Conservation (phyloP, 169 alveolate species). For the Plasmodium adleri region DNA sequence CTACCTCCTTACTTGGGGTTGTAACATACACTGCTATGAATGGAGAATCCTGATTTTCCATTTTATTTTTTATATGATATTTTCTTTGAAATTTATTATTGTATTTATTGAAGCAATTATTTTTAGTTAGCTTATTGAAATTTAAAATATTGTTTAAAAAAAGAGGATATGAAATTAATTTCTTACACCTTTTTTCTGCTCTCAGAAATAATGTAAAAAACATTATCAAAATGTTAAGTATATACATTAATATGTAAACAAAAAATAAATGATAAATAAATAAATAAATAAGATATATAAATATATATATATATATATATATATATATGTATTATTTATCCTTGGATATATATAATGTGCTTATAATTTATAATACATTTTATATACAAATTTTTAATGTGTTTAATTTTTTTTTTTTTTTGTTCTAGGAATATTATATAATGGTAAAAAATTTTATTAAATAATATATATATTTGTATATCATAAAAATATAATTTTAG, state of each 20-base stretch:
- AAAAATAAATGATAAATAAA: background rate
- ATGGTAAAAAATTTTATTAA: too few species aligned
- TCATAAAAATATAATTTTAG: too few species aligned
- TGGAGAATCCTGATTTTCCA: conserved; percentile 1
- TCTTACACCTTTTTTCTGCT: conserved; percentile 26
- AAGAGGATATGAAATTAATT: conserved; percentile 11
- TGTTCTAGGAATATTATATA: too few species aligned
- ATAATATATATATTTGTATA: too few species aligned
- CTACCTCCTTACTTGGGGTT: conserved; percentile 66
- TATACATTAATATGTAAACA: conserved; percentile 26
- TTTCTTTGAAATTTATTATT: background rate
- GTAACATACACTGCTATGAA: conserved; percentile 70
- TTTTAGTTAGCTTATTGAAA: background rate
- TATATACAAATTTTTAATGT: too few species aligned
- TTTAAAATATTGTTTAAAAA: conserved; percentile 36
- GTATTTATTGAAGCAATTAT: background rate
- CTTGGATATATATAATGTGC: too few species aligned
- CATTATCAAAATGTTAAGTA: conserved; percentile 31
- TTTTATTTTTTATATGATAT: conserved; percentile 1
- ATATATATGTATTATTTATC: too few species aligned
- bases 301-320: too few species aligned
- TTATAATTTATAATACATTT: too few species aligned
- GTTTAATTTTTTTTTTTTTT: too few species aligned
- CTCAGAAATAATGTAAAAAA: conserved; percentile 22
- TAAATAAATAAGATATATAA: too few species aligned